These are phyloP conservation scores for Pelargonium cotyledonis DNA, from an alignment of 441 rosid species.

Conservation along the genomic window DNA sequence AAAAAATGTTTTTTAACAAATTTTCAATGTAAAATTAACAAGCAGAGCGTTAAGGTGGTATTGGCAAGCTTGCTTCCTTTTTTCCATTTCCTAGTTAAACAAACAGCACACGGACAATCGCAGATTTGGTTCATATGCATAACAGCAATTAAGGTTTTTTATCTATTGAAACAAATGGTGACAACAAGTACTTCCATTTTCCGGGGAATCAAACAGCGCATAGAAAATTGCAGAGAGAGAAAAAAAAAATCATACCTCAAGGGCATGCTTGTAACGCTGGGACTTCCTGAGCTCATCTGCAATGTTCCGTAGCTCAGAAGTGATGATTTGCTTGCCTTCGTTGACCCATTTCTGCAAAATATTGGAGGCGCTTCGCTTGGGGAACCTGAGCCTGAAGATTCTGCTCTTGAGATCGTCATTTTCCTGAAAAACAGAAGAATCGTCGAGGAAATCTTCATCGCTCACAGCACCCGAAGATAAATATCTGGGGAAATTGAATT, in stretches of 20 bases:
- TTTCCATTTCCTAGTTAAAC: background rate
- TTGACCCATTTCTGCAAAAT: conserved; percentile 72
- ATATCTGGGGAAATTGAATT: conserved; percentile 26
- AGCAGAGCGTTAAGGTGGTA: background rate
- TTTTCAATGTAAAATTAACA: background rate
- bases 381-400: conserved; percentile 68
- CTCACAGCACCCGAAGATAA: conserved; percentile 39
- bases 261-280: conserved; percentile 15
- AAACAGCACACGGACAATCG: background rate
- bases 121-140: background rate
- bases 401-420: conserved; percentile 58
- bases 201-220: conserved; percentile 69
- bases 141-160: background rate
- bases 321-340: conserved; percentile 53
- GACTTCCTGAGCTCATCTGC: background rate
- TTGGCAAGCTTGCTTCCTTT: background rate
- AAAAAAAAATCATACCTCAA: conserved; percentile 6
- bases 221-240: background rate
- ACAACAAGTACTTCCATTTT: conserved; percentile 25
- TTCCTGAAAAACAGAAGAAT: conserved; percentile 28
- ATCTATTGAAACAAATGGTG: background rate
- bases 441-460: conserved; percentile 33
- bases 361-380: conserved; percentile 72
- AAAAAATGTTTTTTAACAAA: too few species aligned
- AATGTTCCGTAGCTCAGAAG: background rate